Evolutionary conservation across 1,284 basidiomycete species (phyloP).

Genomic region (Ustilago sp.): DNA sequence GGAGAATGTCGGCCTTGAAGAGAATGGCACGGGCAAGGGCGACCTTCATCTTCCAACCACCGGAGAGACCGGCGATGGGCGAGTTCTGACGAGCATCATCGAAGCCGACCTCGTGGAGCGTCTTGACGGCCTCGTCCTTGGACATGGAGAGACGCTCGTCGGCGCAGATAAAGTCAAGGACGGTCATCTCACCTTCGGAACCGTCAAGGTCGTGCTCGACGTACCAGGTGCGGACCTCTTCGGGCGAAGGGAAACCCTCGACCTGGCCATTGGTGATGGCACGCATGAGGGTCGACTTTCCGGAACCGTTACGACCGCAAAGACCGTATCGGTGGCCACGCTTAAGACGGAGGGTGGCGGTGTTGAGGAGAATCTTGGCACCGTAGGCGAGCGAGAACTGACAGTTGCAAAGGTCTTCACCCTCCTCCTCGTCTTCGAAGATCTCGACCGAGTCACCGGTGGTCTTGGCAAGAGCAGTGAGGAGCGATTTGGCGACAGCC

Average conservation of each 20-base stretch:
- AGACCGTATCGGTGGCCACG: constrained; percentile 70
- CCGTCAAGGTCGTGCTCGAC: constrained; percentile 70
- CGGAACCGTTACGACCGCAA: constrained; percentile 69
- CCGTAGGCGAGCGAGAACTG: constrained; percentile 70
- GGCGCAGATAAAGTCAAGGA: constrained; percentile 67
- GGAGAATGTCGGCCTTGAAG: constrained; percentile 70
- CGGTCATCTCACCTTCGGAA: constrained; percentile 68
- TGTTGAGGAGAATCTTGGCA: constrained; percentile 70
- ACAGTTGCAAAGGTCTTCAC: constrained; percentile 70
- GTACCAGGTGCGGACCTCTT: constrained; percentile 70
- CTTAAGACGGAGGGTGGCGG: constrained; percentile 69
- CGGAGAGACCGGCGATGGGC: constrained; percentile 68
- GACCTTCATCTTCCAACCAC: constrained; percentile 71
- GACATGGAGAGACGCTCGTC: constrained; percentile 66
- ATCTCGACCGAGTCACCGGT: constrained; percentile 68
- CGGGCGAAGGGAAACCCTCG: constrained; percentile 70
- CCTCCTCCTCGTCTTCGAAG: constrained; percentile 70
- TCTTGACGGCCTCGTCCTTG: constrained; percentile 58
- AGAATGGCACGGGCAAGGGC: constrained; percentile 69
- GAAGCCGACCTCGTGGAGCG: constrained; percentile 69
- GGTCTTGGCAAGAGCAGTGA: constrained; percentile 64
- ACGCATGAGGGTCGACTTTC: constrained; percentile 70
- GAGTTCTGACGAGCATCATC: constrained; percentile 66
- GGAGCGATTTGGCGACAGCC: constrained; percentile 57
- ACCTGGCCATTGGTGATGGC: constrained; percentile 70